These are phyloP conservation scores for Diplodia intermedia DNA, from an alignment of 2,329 filamentous ascomycete species.

Conservation along the genomic window DNA sequence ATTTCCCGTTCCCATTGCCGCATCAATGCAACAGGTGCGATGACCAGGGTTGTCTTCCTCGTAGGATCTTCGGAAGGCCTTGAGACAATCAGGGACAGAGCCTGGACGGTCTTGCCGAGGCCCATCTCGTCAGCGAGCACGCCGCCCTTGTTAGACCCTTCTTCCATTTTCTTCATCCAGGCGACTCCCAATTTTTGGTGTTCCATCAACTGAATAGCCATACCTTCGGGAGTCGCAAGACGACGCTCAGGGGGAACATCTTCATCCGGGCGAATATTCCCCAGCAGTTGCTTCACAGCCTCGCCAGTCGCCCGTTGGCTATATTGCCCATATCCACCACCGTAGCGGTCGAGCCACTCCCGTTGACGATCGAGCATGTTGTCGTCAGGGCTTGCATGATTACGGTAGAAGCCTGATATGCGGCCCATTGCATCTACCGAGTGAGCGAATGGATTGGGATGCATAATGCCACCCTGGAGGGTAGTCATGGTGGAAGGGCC, in stretches of 20 bases:
- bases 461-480: neutral
- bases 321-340: slow-evolving; percentile 5
- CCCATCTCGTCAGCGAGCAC: slow-evolving; percentile 78
- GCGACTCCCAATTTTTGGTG: slow-evolving; percentile 81
- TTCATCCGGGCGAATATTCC: slow-evolving; percentile 43
- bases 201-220: slow-evolving; percentile 74
- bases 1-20: slow-evolving; percentile 88
- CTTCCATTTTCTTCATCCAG: slow-evolving; percentile 79
- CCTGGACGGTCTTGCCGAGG: slow-evolving; percentile 83
- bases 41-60: slow-evolving; percentile 78
- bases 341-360: slow-evolving; percentile 9
- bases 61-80: slow-evolving; percentile 66
- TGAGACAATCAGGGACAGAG: slow-evolving; percentile 76
- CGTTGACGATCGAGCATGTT: neutral
- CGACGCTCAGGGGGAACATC: slow-evolving; percentile 60
- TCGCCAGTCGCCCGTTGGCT: neutral
- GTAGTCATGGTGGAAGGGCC: neutral
- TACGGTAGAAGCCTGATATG: slow-evolving; percentile 15
- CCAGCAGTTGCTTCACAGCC: slow-evolving; percentile 34
- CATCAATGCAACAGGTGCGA: slow-evolving; percentile 80
- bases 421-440: neutral
- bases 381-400: neutral
- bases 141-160: slow-evolving; percentile 73
- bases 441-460: neutral
- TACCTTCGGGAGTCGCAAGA: slow-evolving; percentile 71